phyloP scores from a whole-genome alignment of 2,329 filamentous ascomycete genomes.

The Fusarium illudens region DNA sequence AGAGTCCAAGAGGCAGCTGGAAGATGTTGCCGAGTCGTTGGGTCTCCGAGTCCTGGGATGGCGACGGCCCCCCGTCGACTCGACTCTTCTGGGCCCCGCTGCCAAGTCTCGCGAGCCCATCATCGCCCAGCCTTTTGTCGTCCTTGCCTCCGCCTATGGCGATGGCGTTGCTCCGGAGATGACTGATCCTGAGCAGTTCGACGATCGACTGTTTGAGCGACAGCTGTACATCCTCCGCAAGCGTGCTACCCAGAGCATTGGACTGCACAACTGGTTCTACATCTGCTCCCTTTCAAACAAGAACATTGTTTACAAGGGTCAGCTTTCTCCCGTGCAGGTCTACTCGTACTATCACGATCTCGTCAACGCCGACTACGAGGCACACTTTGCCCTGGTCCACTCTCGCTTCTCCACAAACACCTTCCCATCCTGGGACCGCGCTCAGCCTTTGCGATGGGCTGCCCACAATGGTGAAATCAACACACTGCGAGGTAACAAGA shows the following conservation, averaged over 20 bases:
- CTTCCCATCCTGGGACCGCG: constrained; percentile 97
- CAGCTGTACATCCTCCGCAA: constrained; percentile 96
- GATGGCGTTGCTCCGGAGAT: constrained; percentile 78
- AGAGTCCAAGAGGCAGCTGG: constrained; percentile 91
- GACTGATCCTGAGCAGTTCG: constrained; percentile 81
- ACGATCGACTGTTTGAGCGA: constrained; percentile 86
- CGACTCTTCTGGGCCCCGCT: constrained; percentile 89
- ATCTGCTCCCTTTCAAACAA: constrained; percentile 95
- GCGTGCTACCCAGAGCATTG: constrained; percentile 92
- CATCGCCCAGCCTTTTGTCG: constrained; percentile 95
- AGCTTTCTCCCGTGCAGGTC: constrained; percentile 91
- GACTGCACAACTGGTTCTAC: constrained; percentile 98
- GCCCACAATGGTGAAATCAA: constrained; percentile 99
- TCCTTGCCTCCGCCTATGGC: constrained; percentile 86
- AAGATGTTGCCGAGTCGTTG: constrained; percentile 88
- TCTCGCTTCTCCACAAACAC: constrained; percentile 98
- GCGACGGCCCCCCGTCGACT: constrained; percentile 95
- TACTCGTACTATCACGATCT: constrained; percentile 99
- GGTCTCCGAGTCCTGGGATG: constrained; percentile 93
- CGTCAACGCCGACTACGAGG: constrained; percentile 96
- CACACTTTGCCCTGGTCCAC: constrained; percentile 95
- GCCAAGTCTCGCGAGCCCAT: constrained; percentile 93
- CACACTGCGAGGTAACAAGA: constrained; percentile 96
- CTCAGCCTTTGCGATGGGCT: constrained; percentile 94
- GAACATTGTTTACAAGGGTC: constrained; percentile 99